These are phyloP conservation scores for Eragrostis nindensis DNA, from an alignment of 176 grass and related monocot species.

Conservation along the genomic window DNA sequence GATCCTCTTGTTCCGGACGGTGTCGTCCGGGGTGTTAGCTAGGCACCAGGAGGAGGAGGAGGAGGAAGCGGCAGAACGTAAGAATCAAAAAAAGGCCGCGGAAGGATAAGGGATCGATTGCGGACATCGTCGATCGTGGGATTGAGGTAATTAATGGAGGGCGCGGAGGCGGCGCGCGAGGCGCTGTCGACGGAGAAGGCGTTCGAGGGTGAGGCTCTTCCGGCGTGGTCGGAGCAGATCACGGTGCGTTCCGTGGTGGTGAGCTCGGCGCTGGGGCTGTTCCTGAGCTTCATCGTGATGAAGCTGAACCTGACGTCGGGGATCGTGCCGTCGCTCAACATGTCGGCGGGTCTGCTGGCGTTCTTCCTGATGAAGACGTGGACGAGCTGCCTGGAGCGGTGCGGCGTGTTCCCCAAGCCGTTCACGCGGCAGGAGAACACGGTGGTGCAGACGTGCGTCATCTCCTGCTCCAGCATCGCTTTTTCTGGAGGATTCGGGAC, in stretches of 20 bases:
- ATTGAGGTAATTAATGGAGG: not conserved
- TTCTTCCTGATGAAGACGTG: slow-evolving; percentile 88
- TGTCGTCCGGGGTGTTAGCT: too few relatives aligned
- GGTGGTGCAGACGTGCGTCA: slow-evolving; percentile 81
- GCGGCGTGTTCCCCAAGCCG: slow-evolving; percentile 56
- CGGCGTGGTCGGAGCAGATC: slow-evolving; percentile 75
- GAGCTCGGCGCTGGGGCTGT: slow-evolving; percentile 55
- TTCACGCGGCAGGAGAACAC: slow-evolving; percentile 94
- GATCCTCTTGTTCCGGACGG: too few relatives aligned
- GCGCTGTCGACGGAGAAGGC: slow-evolving; percentile 58
- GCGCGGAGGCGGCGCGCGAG: slow-evolving; percentile 27
- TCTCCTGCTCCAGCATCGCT: slow-evolving; percentile 76
- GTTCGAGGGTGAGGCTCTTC: slow-evolving; percentile 61
- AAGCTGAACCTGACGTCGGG: slow-evolving; percentile 83
- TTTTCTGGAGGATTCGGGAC: slow-evolving; percentile 68
- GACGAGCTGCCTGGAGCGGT: slow-evolving; percentile 56
- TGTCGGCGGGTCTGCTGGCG: slow-evolving; percentile 62
- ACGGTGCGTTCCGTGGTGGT: slow-evolving; percentile 62
- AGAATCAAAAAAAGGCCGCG: too few relatives aligned
- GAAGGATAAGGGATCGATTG: too few relatives aligned
- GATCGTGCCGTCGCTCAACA: slow-evolving; percentile 67
- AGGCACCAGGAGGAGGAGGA: too few relatives aligned
- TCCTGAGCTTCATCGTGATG: slow-evolving; percentile 92
- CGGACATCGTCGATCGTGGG: too few relatives aligned
- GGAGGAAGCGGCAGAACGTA: too few relatives aligned